phyloP scores from a whole-genome alignment of 2,329 filamentous ascomycete genomes.

The Malbranchea zuffiana region DNA sequence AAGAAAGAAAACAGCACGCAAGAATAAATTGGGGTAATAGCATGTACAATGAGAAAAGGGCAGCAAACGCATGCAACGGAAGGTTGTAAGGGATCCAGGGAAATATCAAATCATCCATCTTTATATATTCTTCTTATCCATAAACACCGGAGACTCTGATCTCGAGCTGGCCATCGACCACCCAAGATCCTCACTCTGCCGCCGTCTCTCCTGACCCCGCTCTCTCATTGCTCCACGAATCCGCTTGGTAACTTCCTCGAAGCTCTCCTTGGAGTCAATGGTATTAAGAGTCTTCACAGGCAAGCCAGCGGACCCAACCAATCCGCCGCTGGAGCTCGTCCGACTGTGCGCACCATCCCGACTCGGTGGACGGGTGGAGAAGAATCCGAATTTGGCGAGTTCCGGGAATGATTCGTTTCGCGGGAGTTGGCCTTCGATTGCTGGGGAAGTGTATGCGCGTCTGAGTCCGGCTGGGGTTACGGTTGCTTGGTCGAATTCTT shows the following conservation, averaged over 20 bases:
- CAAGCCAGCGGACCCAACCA: slow-evolving; percentile 51
- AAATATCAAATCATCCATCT: slow-evolving; percentile 20
- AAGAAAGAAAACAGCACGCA: no score
- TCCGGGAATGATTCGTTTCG: slow-evolving; percentile 92
- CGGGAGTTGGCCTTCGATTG: slow-evolving; percentile 46
- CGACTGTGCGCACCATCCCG: slow-evolving; percentile 48
- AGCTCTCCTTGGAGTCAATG: slow-evolving; percentile 54
- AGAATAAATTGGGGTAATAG: no score
- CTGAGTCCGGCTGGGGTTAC: slow-evolving; percentile 12
- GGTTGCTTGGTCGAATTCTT: slow-evolving; percentile 11
- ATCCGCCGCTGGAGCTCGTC: slow-evolving; percentile 56
- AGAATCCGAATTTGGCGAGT: slow-evolving; percentile 76
- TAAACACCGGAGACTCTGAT: slow-evolving; percentile 26
- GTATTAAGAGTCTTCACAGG: slow-evolving; percentile 60
- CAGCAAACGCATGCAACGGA: no score
- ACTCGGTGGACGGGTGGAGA: slow-evolving; percentile 77
- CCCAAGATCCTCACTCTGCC: slow-evolving; percentile 34
- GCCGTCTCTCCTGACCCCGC: slow-evolving; percentile 53
- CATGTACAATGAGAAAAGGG: no score
- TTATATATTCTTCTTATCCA: slow-evolving; percentile 30
- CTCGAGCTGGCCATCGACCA: slow-evolving; percentile 33
- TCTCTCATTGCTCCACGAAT: slow-evolving; percentile 78
- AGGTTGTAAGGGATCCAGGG: neutral
- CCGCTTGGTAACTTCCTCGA: slow-evolving; percentile 73
- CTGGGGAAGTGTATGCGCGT: neutral